These are phyloP conservation scores for Micractinium conductrix DNA, from an alignment of 139 green algal species.

Conservation along the genomic window DNA sequence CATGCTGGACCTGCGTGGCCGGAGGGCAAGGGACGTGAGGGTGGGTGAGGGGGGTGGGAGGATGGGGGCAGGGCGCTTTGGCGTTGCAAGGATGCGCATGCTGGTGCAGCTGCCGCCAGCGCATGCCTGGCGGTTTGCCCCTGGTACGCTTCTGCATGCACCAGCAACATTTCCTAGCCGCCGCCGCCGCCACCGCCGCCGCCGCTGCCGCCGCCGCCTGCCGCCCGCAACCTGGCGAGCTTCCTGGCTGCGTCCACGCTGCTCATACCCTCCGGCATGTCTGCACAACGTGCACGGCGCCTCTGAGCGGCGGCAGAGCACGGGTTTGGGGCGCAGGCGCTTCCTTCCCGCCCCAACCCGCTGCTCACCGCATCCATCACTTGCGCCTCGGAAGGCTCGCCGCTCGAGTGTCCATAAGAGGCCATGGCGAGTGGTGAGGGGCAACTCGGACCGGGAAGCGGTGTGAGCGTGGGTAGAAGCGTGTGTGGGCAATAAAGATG, in stretches of 20 bases:
- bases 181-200: no score
- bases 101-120: neutral
- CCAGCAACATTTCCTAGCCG: neutral
- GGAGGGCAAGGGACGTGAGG: no score
- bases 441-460: no score
- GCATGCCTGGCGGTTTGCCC: neutral
- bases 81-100: neutral
- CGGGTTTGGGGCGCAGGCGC: neutral
- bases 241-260: no score
- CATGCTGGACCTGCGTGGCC: slow-evolving; percentile 19
- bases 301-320: neutral
- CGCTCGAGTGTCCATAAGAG: no score
- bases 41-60: neutral
- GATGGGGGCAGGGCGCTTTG: neutral
- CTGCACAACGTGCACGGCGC: neutral
- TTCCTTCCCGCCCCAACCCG: neutral
- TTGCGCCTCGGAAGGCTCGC: slow-evolving; percentile 22
- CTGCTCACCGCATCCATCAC: slow-evolving; percentile 45
- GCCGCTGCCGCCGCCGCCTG: no score
- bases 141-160: neutral
- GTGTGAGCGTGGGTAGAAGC: no score
- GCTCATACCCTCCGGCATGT: neutral
- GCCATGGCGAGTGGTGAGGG: no score
- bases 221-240: no score
- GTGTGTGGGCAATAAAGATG: no score